Percentiles rank a stretch among this genome's conserved stretches.
Evolutionary conservation across 2,329 filamentous ascomycete species (phyloP).

Genomic region (Fonsecaea erecta): DNA sequence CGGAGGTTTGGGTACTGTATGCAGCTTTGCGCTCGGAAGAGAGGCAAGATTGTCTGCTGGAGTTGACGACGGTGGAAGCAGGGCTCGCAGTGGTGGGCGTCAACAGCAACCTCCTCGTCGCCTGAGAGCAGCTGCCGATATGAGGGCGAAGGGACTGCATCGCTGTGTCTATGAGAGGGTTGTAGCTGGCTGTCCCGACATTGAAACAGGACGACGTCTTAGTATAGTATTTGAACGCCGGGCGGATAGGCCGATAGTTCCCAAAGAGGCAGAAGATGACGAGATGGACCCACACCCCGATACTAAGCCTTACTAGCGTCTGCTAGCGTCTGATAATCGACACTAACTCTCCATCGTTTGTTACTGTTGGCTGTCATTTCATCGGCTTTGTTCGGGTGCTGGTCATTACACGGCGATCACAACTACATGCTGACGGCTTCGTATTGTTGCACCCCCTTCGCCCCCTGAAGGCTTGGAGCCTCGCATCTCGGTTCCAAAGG

Average conservation of each 20-base stretch:
- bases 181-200: background rate
- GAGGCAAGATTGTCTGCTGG: background rate
- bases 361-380: background rate
- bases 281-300: conserved; percentile 1
- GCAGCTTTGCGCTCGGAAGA: too few species aligned
- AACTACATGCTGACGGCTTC: background rate
- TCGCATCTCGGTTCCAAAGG: background rate
- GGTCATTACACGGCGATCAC: background rate
- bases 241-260: background rate
- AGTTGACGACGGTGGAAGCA: background rate
- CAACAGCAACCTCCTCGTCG: background rate
- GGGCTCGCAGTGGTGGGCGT: background rate
- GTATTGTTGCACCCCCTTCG: background rate
- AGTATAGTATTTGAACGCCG: conserved; percentile 2
- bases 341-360: background rate
- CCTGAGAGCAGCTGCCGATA: background rate
- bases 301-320: background rate
- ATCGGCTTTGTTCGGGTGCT: background rate
- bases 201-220: background rate
- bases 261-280: conserved; percentile 3
- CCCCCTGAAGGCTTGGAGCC: background rate
- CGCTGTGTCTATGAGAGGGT: background rate
- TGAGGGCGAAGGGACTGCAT: conserved; percentile 2
- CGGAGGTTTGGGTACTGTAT: background rate
- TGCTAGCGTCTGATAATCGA: background rate